Evolutionary conservation across 495 filamentous ascomycete genomes (phyloP).

Genomic region (Podospora pseudoanserina): DNA sequence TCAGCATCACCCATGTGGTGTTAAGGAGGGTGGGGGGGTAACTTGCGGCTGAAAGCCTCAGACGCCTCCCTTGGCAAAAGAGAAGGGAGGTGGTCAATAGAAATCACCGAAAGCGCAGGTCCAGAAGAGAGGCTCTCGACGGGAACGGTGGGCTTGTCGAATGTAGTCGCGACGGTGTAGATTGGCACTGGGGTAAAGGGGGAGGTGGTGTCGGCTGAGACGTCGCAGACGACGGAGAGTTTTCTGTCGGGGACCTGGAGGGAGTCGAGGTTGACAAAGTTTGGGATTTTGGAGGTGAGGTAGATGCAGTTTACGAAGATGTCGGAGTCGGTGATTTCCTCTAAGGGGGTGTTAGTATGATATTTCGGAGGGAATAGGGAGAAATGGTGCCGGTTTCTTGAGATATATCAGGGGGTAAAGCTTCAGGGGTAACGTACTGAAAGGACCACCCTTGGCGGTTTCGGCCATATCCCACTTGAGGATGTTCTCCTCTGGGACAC

Average conservation of each 20-base stretch:
- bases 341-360: constrained; percentile 20
- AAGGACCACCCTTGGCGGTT: constrained; percentile 81
- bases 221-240: constrained; percentile 84
- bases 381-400: no score
- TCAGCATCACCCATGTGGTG: neutral
- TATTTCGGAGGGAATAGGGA: neutral
- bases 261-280: constrained; percentile 60
- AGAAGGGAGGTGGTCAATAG: constrained; percentile 87
- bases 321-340: constrained; percentile 73
- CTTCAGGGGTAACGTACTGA: constrained; percentile 38
- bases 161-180: constrained; percentile 77
- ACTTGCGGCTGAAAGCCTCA: constrained; percentile 68
- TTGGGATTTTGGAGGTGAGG: constrained; percentile 50
- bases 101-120: constrained; percentile 70
- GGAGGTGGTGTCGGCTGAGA: constrained; percentile 64
- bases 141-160: constrained; percentile 76
- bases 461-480: constrained; percentile 92
- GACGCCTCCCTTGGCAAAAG: constrained; percentile 82
- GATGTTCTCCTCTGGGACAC: constrained; percentile 68
- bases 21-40: neutral
- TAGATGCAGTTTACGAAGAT: constrained; percentile 96
- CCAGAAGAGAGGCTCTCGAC: constrained; percentile 54
- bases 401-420: no score
- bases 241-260: constrained; percentile 65
- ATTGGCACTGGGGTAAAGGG: constrained; percentile 65